Percentiles rank a stretch among this genome's conserved stretches.
These are phyloP conservation scores for Globisporangium viniferum DNA, from an alignment of 352 stramenopile species.

Conservation along the genomic window DNA sequence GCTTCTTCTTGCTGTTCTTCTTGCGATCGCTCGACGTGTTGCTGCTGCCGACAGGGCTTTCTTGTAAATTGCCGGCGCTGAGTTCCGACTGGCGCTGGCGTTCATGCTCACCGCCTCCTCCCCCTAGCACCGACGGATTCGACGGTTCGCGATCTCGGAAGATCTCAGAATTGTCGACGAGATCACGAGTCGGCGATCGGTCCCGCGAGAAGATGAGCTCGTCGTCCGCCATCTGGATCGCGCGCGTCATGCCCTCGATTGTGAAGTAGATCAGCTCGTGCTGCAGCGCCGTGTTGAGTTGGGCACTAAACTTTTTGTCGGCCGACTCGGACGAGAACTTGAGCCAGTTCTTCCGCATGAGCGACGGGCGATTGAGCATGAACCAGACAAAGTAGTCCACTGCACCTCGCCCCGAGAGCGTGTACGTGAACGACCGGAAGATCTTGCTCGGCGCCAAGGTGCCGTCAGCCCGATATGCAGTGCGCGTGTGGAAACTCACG, in stretches of 20 bases:
- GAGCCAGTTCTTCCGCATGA: slow-evolving; percentile 65
- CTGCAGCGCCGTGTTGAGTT: slow-evolving; percentile 86
- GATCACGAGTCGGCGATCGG: slow-evolving; percentile 46
- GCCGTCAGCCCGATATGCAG: slow-evolving; percentile 33
- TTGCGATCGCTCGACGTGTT: not conserved
- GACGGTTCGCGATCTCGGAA: not conserved
- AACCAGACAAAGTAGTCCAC: slow-evolving; percentile 87
- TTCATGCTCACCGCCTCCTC: not conserved
- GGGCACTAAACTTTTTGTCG: slow-evolving; percentile 79
- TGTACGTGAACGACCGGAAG: slow-evolving; percentile 72
- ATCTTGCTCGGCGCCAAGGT: slow-evolving; percentile 41
- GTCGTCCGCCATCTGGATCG: slow-evolving; percentile 67
- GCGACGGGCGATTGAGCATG: slow-evolving; percentile 70
- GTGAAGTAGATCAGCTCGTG: slow-evolving; percentile 89
- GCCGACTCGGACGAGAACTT: slow-evolving; percentile 71
- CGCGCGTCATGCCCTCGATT: slow-evolving; percentile 83
- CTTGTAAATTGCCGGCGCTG: not conserved
- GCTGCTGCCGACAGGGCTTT: not conserved
- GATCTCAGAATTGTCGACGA: slow-evolving; percentile 17
- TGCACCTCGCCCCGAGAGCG: slow-evolving; percentile 56
- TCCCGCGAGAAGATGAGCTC: slow-evolving; percentile 45
- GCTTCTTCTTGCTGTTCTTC: slow-evolving; percentile 12
- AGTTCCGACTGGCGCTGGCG: not conserved
- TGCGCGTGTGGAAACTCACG: slow-evolving; percentile 62
- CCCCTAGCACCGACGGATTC: not conserved